Base-by-base conservation (phyloP, 2,329 filamentous ascomycete genomes). In the Fusarium graminum region DNA sequence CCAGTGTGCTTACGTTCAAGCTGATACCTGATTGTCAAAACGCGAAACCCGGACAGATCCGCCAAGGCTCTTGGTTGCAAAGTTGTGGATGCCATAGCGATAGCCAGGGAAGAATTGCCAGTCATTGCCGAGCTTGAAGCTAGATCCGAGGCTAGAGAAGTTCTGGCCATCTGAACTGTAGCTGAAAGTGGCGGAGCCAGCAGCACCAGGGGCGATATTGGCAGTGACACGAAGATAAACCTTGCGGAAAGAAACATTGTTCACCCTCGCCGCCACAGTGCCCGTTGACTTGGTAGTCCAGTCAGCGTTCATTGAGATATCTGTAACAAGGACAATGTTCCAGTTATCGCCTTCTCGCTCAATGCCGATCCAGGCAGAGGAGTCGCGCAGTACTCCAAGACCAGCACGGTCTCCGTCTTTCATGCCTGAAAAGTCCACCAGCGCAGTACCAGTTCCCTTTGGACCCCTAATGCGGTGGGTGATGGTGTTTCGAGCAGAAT, bases 51-150 rank as follows among this genome's bases (percentile, higher is more conserved):
- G 28, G 1, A 60, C 32, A 9, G 54, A 60, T 3, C 57, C 57
- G 19, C 57, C 57, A 11, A 60, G 57, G 0, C 12, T 29, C 40
- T 53, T 60, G 0, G 57, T 60, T 6, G 55, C 57, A 16, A 25
- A 60, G 2, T 60, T 60, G 4, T 52, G 45, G 17, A 60, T 59
- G 1, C 57, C 58, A 32, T 59, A 60, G 2, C 57, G 36, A 13
- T 60, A 39, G 0, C 57, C 57, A 3, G 46, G 57, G 9, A 53
- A 60, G 17, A 60, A 60, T 3, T 60, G 32, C 57, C 57, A 60
- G 7, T 60, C 57, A n/a, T 43, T 60, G 8, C 45, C 44, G 22
- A 60, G 36, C 1, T 34, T 52, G 10, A 60, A 28, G 1, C 10
- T 38, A 4, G 17, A 10, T 3, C 57, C 55, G 10, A 60, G 38